phyloP scores from a whole-genome alignment of 805 yeast species.

The Blastobotrys robertii region DNA sequence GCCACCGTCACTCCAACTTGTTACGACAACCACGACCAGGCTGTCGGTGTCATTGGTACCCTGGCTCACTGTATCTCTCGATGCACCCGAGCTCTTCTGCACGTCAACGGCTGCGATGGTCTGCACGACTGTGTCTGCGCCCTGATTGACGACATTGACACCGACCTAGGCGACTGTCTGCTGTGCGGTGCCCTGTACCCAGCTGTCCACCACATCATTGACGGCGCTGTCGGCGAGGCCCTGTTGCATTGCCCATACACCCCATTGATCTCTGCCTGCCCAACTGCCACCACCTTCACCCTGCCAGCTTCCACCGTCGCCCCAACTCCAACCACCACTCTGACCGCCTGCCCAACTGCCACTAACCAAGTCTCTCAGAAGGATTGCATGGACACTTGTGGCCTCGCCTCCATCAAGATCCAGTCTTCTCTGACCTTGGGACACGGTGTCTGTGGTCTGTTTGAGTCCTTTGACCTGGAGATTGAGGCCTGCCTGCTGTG shows the following conservation, averaged over 20 bases:
- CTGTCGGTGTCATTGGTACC: conserved; percentile 6
- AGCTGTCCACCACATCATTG: background rate
- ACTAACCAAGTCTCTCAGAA: background rate
- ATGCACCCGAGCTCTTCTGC: conserved; percentile 7
- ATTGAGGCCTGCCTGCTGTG: conserved; percentile 2
- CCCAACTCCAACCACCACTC: background rate
- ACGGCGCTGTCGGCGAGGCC: background rate
- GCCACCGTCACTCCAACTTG: too few species aligned
- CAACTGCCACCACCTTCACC: background rate
- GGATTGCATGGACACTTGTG: background rate
- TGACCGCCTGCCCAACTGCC: background rate
- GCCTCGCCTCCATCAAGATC: background rate
- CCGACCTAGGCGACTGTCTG: background rate
- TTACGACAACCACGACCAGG: background rate
- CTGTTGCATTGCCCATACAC: background rate
- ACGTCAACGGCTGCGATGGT: conserved; percentile 8
- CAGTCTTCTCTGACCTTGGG: background rate
- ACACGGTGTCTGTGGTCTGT: background rate
- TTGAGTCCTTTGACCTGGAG: background rate
- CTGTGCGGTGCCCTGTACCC: background rate
- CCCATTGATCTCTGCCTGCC: background rate
- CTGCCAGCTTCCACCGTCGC: conserved; percentile 1
- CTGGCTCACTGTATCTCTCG: conserved; percentile 7
- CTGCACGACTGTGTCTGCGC: conserved; percentile 10
- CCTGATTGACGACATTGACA: conserved; percentile 7